Evolutionary conservation across 202 grass and related monocot species (phyloP).

Genomic region (Musa balbisiana): DNA sequence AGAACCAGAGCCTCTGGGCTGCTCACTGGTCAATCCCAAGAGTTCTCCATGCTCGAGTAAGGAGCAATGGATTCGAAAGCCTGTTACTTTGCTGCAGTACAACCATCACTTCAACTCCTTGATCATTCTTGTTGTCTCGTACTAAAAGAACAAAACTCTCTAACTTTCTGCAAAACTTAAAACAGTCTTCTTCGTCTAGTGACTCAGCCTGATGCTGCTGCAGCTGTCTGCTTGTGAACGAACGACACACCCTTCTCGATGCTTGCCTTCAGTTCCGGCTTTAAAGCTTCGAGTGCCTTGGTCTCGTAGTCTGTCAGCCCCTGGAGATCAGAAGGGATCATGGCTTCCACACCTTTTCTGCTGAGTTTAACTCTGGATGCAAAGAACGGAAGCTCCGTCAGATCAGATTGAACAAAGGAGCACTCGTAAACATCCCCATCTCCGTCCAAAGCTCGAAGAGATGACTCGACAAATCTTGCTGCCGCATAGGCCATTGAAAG

Average conservation of each 20-base stretch:
- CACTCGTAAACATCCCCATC: conserved; percentile 14
- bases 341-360: conserved; percentile 1
- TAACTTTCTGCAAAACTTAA: too few relatives aligned
- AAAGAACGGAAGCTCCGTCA: conserved; percentile 9
- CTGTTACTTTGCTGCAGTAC: too few relatives aligned
- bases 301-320: conserved; percentile 11
- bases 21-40: too few relatives aligned
- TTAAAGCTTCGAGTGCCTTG: conserved; percentile 11
- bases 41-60: too few relatives aligned
- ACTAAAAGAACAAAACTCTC: too few relatives aligned
- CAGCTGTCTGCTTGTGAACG: neutral
- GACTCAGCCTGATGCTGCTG: neutral
- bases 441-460: conserved; percentile 10
- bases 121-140: too few relatives aligned
- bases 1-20: too few relatives aligned
- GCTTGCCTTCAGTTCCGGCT: conserved; percentile 13
- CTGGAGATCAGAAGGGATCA: conserved; percentile 9
- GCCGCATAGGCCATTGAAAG: conserved; percentile 12
- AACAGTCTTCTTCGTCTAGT: too few relatives aligned
- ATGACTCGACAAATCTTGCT: conserved; percentile 16
- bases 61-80: too few relatives aligned
- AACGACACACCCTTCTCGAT: conserved; percentile 12
- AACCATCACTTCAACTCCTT: too few relatives aligned
- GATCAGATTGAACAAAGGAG: conserved; percentile 10
- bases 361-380: conserved; percentile 14